Evolutionary conservation across 78 protist genomes (phyloP).

Genomic region (Pigoraptor vietnamica): DNA sequence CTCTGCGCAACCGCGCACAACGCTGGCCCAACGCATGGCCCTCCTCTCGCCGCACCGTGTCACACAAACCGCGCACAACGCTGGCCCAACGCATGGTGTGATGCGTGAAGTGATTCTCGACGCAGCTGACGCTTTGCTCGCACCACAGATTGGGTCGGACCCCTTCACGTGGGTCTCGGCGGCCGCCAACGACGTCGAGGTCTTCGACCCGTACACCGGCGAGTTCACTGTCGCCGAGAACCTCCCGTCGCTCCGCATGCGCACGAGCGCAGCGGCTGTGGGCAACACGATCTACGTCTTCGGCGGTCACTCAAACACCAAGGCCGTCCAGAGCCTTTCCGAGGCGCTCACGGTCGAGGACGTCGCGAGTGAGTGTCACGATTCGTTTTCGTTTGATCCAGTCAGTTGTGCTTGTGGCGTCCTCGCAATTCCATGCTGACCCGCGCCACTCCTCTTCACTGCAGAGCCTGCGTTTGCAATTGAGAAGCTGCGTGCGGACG

Average conservation of each 20-base stretch:
- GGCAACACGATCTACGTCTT: neutral
- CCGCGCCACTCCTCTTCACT: neutral
- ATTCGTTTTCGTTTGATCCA: too few species aligned
- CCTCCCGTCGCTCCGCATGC: neutral
- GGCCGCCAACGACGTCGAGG: neutral
- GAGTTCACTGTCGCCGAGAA: neutral
- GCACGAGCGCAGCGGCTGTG: neutral
- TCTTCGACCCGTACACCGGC: neutral
- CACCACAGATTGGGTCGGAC: neutral
- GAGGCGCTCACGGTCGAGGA: neutral
- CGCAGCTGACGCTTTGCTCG: too few species aligned
- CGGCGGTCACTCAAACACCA: neutral
- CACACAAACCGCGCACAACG: too few species aligned
- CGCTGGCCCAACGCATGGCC: too few species aligned
- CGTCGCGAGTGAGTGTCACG: neutral
- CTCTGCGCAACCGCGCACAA: too few species aligned
- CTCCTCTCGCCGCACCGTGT: too few species aligned
- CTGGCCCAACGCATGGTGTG: too few species aligned
- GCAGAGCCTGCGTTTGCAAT: neutral
- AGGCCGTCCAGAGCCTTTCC: neutral
- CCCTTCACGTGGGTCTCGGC: neutral
- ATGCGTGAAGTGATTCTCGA: too few species aligned
- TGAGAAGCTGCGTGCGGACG: neutral
- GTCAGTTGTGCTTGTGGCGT: too few species aligned
- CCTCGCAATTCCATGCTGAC: too few species aligned